Evolutionary conservation across 306 rosid genomes (phyloP).

Genomic region (Astragalus membranaceus): DNA sequence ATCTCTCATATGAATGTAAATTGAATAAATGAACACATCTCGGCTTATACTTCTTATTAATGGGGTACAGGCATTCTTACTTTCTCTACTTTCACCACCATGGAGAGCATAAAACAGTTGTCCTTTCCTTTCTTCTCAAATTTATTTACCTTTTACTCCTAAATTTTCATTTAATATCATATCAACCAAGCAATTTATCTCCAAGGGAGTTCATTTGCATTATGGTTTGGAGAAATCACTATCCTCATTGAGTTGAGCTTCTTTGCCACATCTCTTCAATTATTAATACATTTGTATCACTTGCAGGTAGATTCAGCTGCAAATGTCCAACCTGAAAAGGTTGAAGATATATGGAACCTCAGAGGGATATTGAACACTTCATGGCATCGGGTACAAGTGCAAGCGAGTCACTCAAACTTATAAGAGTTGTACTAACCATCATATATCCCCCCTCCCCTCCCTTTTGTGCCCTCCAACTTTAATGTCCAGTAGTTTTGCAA

Average conservation of each 20-base stretch:
- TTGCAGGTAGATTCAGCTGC: conserved; percentile 85
- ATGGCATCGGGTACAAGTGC: conserved; percentile 79
- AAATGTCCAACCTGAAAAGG: conserved; percentile 83
- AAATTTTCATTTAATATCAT: background rate
- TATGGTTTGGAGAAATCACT: background rate
- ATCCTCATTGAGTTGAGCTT: background rate
- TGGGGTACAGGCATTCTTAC: background rate
- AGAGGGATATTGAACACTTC: conserved; percentile 90
- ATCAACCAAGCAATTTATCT: background rate
- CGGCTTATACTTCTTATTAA: background rate
- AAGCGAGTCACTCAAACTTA: conserved; percentile 68
- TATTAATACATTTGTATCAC: background rate
- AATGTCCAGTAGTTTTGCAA: background rate
- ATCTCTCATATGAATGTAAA: background rate
- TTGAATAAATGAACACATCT: background rate
- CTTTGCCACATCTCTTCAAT: background rate
- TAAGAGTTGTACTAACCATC: conserved; percentile 12
- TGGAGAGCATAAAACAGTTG: background rate
- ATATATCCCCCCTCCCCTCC: no score
- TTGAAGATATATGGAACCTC: conserved; percentile 81
- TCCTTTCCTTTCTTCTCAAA: background rate
- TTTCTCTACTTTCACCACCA: background rate
- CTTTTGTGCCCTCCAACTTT: background rate
- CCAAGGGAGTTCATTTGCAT: background rate
- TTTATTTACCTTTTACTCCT: background rate